Percentiles rank a stretch among this genome's conserved stretches.
Conservation (phyloP, 352 stramenopile genomes). For the Phytopythium aichiense region DNA sequence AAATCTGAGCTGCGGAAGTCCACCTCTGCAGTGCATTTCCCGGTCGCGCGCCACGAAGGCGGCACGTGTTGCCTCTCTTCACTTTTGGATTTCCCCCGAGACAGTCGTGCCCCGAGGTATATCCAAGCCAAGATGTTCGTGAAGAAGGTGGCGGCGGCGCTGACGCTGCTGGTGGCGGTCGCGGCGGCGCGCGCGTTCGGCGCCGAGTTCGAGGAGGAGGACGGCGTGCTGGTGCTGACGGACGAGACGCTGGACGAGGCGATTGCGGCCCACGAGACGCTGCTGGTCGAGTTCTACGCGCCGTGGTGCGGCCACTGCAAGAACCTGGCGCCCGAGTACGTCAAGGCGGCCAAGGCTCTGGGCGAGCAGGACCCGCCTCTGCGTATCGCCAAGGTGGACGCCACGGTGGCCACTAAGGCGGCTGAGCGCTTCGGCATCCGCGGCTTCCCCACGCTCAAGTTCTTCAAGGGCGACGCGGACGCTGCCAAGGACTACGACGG, state of each 20-base stretch:
- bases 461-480: conserved; percentile 86
- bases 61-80: not conserved
- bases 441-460: conserved; percentile 92
- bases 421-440: conserved; percentile 78
- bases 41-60: conserved; percentile 1
- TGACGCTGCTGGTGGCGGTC: conserved; percentile 49
- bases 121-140: conserved; percentile 40
- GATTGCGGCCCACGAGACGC: conserved; percentile 72
- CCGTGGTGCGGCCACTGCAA: conserved; percentile 89
- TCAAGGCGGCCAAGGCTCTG: conserved; percentile 79
- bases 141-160: conserved; percentile 42
- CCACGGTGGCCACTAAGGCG: conserved; percentile 77
- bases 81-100: conserved; percentile 23
- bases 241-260: conserved; percentile 91
- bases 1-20: not conserved
- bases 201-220: conserved; percentile 78
- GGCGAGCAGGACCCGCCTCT: conserved; percentile 71
- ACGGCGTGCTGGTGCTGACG: conserved; percentile 90
- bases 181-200: conserved; percentile 31
- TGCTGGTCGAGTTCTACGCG: conserved; percentile 90
- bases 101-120: not conserved
- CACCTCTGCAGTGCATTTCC: not conserved
- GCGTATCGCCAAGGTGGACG: conserved; percentile 88
- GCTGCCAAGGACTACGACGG: conserved; percentile 85
- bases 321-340: conserved; percentile 82